A percentile compares a stretch with the other conserved stretches of the same genome.
Evolutionary conservation across 1,284 basidiomycete genomes (phyloP).

Genomic region (Chondrostereum purpureum): DNA sequence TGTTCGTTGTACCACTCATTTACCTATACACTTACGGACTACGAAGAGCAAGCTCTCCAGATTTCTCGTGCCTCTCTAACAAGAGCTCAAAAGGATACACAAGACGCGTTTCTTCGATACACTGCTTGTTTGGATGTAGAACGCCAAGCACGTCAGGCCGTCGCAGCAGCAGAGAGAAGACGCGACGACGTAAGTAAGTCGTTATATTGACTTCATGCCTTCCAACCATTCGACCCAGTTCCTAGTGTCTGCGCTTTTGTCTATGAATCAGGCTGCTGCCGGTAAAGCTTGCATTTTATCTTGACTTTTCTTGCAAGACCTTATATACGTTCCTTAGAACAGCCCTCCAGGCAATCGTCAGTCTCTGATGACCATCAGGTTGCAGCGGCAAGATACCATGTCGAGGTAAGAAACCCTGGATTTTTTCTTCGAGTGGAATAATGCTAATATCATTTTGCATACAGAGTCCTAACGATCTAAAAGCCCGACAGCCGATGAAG

Average conservation of each 20-base stretch:
- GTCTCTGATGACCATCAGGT: conserved; percentile 34
- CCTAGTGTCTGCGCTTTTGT: conserved; percentile 45
- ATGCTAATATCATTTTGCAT: no score
- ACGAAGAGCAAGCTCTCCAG: conserved; percentile 38
- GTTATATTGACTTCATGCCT: neutral
- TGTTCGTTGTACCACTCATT: conserved; percentile 13
- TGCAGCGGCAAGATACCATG: conserved; percentile 30
- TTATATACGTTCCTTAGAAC: conserved; percentile 16
- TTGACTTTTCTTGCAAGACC: conserved; percentile 9
- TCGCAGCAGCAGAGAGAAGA: conserved; percentile 57
- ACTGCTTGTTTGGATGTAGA: conserved; percentile 63
- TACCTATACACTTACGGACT: conserved; percentile 13
- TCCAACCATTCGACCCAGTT: conserved; percentile 5
- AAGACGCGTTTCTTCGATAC: conserved; percentile 65
- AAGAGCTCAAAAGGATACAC: conserved; percentile 61
- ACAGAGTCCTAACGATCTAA: conserved; percentile 17
- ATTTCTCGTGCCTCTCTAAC: conserved; percentile 37
- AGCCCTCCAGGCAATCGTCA: conserved; percentile 39
- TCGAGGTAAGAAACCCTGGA: conserved; percentile 24
- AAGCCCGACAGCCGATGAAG: conserved; percentile 7
- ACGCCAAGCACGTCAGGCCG: conserved; percentile 55
- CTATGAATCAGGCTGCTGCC: conserved; percentile 36
- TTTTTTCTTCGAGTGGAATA: conserved; percentile 1
- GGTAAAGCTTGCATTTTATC: conserved; percentile 8
- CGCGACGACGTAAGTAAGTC: conserved; percentile 62